These are phyloP conservation scores for Penicillium flavigenum DNA, from an alignment of 495 filamentous ascomycete species.

Conservation along the genomic window DNA sequence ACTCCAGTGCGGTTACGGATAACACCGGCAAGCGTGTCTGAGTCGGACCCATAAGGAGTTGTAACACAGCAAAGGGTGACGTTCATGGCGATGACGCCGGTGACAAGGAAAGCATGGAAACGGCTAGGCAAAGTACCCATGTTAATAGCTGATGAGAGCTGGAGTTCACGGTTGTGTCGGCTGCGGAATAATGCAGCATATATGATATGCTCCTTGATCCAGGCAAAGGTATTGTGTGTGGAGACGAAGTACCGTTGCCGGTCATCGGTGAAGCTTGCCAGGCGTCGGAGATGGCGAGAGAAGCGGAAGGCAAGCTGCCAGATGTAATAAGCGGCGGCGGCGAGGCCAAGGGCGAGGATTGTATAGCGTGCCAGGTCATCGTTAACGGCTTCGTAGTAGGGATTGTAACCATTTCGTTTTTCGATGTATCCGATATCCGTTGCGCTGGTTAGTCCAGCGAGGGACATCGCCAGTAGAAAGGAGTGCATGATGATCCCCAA, in stretches of 20 bases:
- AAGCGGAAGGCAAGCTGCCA: conserved; percentile 53
- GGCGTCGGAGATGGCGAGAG: conserved; percentile 66
- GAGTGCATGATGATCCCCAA: conserved; percentile 14
- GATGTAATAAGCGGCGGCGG: conserved; percentile 50
- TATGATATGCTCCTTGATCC: conserved; percentile 75
- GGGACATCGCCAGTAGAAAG: conserved; percentile 24
- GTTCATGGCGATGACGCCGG: conserved; percentile 72
- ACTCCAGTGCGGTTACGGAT: conserved; percentile 75
- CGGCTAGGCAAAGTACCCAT: conserved; percentile 84
- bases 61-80: conserved; percentile 73
- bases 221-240: conserved; percentile 51
- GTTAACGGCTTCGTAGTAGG: conserved; percentile 37
- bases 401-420: conserved; percentile 25
- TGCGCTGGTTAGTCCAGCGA: conserved; percentile 33
- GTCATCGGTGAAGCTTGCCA: conserved; percentile 70
- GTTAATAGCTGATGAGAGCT: conserved; percentile 72
- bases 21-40: conserved; percentile 46
- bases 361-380: conserved; percentile 43
- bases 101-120: conserved; percentile 72
- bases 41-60: conserved; percentile 54
- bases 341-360: conserved; percentile 48
- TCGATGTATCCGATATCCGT: conserved; percentile 33
- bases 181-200: conserved; percentile 80
- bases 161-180: conserved; percentile 85
- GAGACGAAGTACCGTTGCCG: conserved; percentile 61